Evolutionary conservation across 768 basidiomycete genomes (phyloP), one percentile per base, ranked within the genome.

Genomic region (Ramaria sp.): DNA sequence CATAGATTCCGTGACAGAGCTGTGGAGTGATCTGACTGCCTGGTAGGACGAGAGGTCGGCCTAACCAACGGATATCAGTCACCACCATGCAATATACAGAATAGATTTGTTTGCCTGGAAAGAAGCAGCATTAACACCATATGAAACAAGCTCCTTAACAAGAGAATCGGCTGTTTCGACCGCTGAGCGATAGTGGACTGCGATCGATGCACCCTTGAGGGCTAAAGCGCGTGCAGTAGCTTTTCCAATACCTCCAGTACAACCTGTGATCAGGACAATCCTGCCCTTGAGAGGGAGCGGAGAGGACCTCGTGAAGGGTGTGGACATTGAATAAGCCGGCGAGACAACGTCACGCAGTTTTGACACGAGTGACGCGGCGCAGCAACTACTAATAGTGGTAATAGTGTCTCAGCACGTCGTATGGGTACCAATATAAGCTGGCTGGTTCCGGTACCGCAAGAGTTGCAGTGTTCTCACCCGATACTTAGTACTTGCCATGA

Each of bases 211-310:
- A 7, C 77, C 77, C n/a, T 61, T 70, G 6, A 66, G 65, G 7
- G 76, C 80, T 13, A 81, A 69, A 5, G 70, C 66, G 19, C 74
- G 63, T 0, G 79, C 77, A 2, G 78, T 78, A 2, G 78, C 78
- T 51, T 68, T 66, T 4, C n/a, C n/a, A n/a, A n/a, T n/a, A n/a
- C n/a, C n/a, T n/a, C n/a, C n/a, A n/a, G n/a, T n/a, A n/a, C n/a
- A n/a, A n/a, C 79, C 72, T 2, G 72, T 73, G 30, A 73, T 70
- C 9, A 73, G 62, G 0, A 65, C 70, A 11, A 73, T 63, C 57
- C 69, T 72, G 34, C 67, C 69, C 34, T 42, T 54, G 7, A 54
- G 51, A 48, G 30, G 20, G 10, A 20, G 22, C 17, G 19, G 41
- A 42, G 41, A 19, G 19, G 15, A 4, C 5, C 41, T 17, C 19